phyloP scores from a whole-genome alignment of 257 asterid genomes.

The Plectranthus barbatus region DNA sequence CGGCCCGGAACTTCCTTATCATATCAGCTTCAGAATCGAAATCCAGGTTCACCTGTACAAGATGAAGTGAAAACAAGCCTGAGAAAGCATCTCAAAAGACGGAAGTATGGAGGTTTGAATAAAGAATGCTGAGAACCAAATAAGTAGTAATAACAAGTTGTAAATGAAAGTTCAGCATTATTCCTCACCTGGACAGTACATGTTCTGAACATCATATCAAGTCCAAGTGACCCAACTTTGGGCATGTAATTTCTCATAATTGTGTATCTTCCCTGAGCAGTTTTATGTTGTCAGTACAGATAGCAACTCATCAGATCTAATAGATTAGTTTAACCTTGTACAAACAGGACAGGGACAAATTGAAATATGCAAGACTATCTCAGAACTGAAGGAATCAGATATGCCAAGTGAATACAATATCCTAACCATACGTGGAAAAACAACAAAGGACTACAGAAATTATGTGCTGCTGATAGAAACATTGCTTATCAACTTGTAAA shows the following conservation, averaged over 20 bases:
- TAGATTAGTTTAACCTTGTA: background rate
- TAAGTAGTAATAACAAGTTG: background rate
- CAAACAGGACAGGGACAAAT: background rate
- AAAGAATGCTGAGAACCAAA: background rate
- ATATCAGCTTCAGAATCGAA: conserved; percentile 93
- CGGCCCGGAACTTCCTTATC: conserved; percentile 93
- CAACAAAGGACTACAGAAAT: background rate
- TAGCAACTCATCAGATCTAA: conserved; percentile 18
- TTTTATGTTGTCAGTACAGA: conserved; percentile 24
- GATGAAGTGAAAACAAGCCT: conserved; percentile 7
- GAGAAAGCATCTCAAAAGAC: background rate
- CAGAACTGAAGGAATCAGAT: background rate
- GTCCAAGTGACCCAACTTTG: conserved; percentile 95
- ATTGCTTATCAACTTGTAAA: background rate
- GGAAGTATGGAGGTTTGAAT: conserved; percentile 1
- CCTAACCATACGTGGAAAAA: background rate
- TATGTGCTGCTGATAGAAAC: background rate
- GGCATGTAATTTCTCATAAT: conserved; percentile 97
- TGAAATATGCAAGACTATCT: background rate
- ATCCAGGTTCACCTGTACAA: conserved; percentile 88
- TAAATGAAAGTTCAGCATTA: background rate
- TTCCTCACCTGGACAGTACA: conserved; percentile 84
- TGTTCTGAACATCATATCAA: conserved; percentile 92
- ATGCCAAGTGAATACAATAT: background rate
- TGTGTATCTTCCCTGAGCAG: conserved; percentile 83